These are phyloP conservation scores for Entomortierella lignicola DNA, from an alignment of 192 early-diverging fungal genomes.

Conservation along the genomic window DNA sequence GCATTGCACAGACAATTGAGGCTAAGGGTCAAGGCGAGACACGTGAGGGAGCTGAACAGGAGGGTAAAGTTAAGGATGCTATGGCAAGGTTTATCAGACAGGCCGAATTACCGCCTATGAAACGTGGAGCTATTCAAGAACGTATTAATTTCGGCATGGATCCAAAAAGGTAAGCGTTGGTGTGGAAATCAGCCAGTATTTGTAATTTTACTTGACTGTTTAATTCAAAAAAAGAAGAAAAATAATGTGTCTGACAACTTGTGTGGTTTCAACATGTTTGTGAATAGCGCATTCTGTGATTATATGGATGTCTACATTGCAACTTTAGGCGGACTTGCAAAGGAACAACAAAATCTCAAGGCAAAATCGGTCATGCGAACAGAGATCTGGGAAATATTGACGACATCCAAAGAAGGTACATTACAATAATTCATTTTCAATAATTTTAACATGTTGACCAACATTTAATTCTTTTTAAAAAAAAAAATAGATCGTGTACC, in stretches of 20 bases:
- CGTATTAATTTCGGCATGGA: conserved; percentile 37
- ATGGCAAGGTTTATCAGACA: conserved; percentile 35
- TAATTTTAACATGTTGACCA: too few relatives aligned
- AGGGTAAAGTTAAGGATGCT: conserved; percentile 29
- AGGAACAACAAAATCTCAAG: conserved; percentile 15
- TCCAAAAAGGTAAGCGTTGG: conserved; percentile 12
- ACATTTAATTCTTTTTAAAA: background rate
- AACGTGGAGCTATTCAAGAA: conserved; percentile 17
- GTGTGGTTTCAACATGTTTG: too few relatives aligned
- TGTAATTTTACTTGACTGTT: too few relatives aligned
- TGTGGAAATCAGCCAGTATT: too few relatives aligned
- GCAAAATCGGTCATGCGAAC: conserved; percentile 4
- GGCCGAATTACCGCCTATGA: conserved; percentile 20
- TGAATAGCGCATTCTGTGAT: conserved; percentile 30
- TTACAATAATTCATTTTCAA: background rate
- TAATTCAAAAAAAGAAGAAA: too few relatives aligned
- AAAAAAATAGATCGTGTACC: conserved; percentile 26
- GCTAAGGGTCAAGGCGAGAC: conserved; percentile 27
- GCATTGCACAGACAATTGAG: conserved; percentile 26
- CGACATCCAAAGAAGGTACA: conserved; percentile 20
- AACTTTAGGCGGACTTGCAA: conserved; percentile 11
- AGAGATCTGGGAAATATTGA: conserved; percentile 18
- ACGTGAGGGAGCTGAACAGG: conserved; percentile 28
- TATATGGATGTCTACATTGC: conserved; percentile 31
- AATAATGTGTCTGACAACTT: too few relatives aligned